Evolutionary conservation across 108 stramenopile species (phyloP), one percentile per base, ranked within the genome.

Genomic region (Pinguiococcus pyrenoidosus): DNA sequence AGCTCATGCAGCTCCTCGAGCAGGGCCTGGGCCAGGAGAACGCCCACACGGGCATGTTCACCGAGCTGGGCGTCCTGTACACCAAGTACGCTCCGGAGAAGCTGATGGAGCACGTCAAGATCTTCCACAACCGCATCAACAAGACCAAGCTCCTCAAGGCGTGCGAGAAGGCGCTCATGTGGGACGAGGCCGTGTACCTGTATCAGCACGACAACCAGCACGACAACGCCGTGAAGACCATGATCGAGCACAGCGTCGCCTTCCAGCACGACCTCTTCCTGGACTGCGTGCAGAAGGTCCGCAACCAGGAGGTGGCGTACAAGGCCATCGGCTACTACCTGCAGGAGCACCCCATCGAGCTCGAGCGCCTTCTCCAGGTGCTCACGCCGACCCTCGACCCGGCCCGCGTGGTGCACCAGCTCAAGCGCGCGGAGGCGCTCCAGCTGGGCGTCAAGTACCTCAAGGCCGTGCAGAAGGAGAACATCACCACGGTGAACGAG

Each of bases 51-150:
- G 98, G 98, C 30, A 84, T 99, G 51, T 99, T 95, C 75, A 96
- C 98, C 21, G 95, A 99, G 72, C 79, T 99, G 49, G 98, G 86
- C 42, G 78, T 99, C 29, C 78, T 96, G n/a, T 99, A 96, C 84
- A 85, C 90, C 36, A 94, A 94, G 72, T 90, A 99, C 74, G 80
- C 76, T 10, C 94, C 94, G 29, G 87, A 81, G 29, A 92, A 93
- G 78, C 84, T 94, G 41, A 99, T 96, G 92, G 92, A 96, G 44
- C 98, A 99, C 69, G 78, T 95, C 84, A 95, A 95, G 78, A 86
- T 93, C 23, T 99, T 93, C 79, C 85, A 83, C 72, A 76, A 58
- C 64, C 91, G 90, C 56, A 78, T 92, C 68, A 99, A 99, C 75
- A 82, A 92, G 2, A 80, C 85, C 56, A 95, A 95, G 77, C 67